Percentiles rank a stretch among this genome's conserved stretches.
Conservation (phyloP, 1,139 yeast genomes). For the Geotrichum siamense region DNA sequence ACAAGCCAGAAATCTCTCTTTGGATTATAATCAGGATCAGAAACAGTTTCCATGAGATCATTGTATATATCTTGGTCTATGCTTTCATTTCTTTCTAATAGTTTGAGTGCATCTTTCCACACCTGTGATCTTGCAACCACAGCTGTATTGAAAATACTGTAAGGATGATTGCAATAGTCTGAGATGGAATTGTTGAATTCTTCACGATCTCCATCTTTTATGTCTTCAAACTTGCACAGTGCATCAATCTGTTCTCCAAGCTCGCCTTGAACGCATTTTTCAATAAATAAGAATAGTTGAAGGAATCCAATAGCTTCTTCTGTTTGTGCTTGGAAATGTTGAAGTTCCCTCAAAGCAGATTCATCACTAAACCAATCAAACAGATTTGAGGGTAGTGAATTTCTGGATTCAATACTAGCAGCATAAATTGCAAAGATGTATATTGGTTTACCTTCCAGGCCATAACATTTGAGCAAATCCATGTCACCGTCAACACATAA, state of each 20-base stretch:
- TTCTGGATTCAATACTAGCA: not conserved
- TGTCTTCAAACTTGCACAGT: not conserved
- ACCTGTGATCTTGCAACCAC: not conserved
- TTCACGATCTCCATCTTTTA: not conserved
- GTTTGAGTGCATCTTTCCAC: not conserved
- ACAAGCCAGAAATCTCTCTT: slow-evolving; percentile 4
- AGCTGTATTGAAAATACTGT: not conserved
- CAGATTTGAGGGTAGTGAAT: not conserved
- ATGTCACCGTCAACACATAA: not conserved
- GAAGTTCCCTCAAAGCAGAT: slow-evolving; percentile 5
- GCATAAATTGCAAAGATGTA: slow-evolving; percentile 7
- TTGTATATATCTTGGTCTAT: not conserved
- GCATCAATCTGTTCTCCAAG: slow-evolving; percentile 1
- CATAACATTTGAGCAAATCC: not conserved
- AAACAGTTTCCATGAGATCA: not conserved
- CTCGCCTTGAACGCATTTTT: not conserved
- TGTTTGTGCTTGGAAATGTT: slow-evolving; percentile 1
- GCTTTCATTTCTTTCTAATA: not conserved
- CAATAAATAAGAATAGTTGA: slow-evolving; percentile 6
- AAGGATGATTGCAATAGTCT: not conserved
- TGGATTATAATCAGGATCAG: not conserved
- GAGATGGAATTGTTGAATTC: not conserved
- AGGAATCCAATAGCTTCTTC: slow-evolving; percentile 5
- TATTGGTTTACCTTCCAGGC: not conserved
- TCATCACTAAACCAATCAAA: slow-evolving; percentile 5